Percentiles rank a stretch among this genome's conserved stretches.
These are phyloP conservation scores for Euphrasia arctica DNA, from an alignment of 305 asterid species.

Conservation along the genomic window DNA sequence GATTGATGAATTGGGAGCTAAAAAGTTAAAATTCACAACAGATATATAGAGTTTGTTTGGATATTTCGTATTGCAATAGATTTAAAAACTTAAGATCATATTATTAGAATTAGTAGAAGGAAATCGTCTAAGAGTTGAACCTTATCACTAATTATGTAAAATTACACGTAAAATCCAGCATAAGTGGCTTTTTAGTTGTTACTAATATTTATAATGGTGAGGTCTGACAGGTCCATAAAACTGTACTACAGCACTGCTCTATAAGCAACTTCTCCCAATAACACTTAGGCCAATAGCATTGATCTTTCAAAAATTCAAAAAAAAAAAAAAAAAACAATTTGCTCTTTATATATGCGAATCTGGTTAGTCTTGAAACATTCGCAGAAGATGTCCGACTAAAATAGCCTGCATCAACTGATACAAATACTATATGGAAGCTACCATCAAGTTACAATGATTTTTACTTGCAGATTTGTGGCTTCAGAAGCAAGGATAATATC, in stretches of 20 bases:
- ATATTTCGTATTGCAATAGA: background rate
- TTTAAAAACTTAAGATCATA: background rate
- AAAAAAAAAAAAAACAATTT: background rate
- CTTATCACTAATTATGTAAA: background rate
- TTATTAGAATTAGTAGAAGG: background rate
- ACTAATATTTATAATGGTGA: background rate
- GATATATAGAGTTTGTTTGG: background rate
- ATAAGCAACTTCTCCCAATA: background rate
- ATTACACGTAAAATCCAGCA: slow-evolving; percentile 3
- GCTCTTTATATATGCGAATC: slow-evolving; percentile 1
- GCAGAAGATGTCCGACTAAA: slow-evolving; percentile 6
- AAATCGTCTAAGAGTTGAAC: background rate
- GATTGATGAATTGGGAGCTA: background rate
- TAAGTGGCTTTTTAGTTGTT: background rate
- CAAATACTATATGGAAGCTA: slow-evolving; percentile 3
- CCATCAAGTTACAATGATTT: slow-evolving; percentile 11
- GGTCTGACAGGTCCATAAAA: background rate
- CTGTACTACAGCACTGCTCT: background rate
- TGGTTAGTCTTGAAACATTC: slow-evolving; percentile 13
- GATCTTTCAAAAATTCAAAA: background rate
- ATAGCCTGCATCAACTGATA: slow-evolving; percentile 2
- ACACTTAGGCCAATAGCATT: slow-evolving; percentile 3
- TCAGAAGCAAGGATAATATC: slow-evolving; percentile 14
- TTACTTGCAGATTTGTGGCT: slow-evolving; percentile 12
- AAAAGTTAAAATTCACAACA: background rate